Evolutionary conservation across 164 flowering plant genomes (phyloP), one percentile per base, ranked within the genome.

Genomic region (Vitis rupestris): DNA sequence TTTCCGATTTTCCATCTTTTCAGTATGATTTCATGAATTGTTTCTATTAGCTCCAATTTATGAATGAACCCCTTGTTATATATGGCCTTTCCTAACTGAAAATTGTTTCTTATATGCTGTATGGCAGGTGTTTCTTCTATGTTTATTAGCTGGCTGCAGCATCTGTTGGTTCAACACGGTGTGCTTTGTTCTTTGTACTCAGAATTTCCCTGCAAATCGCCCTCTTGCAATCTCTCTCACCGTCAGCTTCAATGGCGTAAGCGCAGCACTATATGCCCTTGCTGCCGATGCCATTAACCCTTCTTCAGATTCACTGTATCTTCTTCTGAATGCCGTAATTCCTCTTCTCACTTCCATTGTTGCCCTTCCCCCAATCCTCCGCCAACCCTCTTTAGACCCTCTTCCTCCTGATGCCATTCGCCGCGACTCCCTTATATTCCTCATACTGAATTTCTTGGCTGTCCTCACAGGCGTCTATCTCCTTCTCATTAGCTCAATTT

Each of bases 101-200:
- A 37, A 37, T 37, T 37, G 7, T 37, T 37, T 37, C 44, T 10
- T n/a, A 15, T 47, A 14, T 27, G 9, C 10, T 3, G 50, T 56
- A 64, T 67, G 19, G 74, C 88, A 95, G 97, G 92, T 93, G 10
- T 89, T 91, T 75, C 69, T 87, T 1, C 78, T 87, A 1, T 91
- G 98, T 68, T 76, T 95, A 72, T 27, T 95, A 54, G 86, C 97
- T 2, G 98, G 99, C 1, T 84, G 89, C 55, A 95, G 99, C 88
- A 91, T 95, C 52, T 88, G 94, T 63, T 95, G 98, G 99, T 95
- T 95, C 88, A 95, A 95, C 83, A 93, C 99, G 0, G 88, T 95
- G 1, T 93, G 94, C 65, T 93, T 87, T 55, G 90, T 95, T 16
- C 87, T 93, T 51, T 93, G 97, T 87, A 87, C 85, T 50, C 72